Conservation (phyloP, 164 flowering plant species). For the Saururus chinensis region DNA sequence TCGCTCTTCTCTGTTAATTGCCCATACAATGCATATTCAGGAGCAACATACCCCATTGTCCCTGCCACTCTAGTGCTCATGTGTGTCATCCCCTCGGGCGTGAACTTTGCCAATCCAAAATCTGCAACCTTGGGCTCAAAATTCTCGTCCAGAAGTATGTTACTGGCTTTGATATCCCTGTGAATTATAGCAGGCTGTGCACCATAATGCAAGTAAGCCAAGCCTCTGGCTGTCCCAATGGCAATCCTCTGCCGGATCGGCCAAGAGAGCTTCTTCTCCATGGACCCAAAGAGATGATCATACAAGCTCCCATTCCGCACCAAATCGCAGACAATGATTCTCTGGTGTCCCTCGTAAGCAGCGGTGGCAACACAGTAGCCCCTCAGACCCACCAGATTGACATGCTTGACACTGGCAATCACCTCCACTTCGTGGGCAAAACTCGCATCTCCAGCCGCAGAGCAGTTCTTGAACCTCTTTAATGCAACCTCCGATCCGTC, state of each 20-base stretch:
- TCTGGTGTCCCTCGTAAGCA: constrained; percentile 63
- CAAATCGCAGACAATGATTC: constrained; percentile 80
- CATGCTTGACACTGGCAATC: constrained; percentile 45
- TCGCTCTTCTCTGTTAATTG: constrained; percentile 80
- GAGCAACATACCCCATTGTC: constrained; percentile 93
- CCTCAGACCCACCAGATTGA: constrained; percentile 35
- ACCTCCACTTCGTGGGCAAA: constrained; percentile 48
- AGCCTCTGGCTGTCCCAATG: constrained; percentile 64
- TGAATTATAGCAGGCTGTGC: constrained; percentile 73
- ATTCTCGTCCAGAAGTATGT: constrained; percentile 63
- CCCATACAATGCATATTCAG: constrained; percentile 88
- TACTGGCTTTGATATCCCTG: constrained; percentile 82
- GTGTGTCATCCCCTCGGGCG: constrained; percentile 74
- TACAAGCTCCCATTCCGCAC: constrained; percentile 68
- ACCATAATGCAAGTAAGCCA: constrained; percentile 80
- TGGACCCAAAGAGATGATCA: constrained; percentile 56
- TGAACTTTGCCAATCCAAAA: constrained; percentile 82
- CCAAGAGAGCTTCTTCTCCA: constrained; percentile 47
- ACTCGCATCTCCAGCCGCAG: constrained; percentile 59
- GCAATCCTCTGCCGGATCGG: constrained; percentile 67
- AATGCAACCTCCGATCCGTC: constrained; percentile 76
- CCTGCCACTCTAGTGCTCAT: constrained; percentile 89
- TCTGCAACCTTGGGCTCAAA: constrained; percentile 81
- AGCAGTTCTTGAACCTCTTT: constrained; percentile 83
- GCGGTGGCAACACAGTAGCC: constrained; percentile 33